Percentiles rank a stretch among this genome's conserved stretches.
These are phyloP conservation scores for Exophiala phaeomuriformis DNA, from an alignment of 2,329 filamentous ascomycete species.

Conservation along the genomic window DNA sequence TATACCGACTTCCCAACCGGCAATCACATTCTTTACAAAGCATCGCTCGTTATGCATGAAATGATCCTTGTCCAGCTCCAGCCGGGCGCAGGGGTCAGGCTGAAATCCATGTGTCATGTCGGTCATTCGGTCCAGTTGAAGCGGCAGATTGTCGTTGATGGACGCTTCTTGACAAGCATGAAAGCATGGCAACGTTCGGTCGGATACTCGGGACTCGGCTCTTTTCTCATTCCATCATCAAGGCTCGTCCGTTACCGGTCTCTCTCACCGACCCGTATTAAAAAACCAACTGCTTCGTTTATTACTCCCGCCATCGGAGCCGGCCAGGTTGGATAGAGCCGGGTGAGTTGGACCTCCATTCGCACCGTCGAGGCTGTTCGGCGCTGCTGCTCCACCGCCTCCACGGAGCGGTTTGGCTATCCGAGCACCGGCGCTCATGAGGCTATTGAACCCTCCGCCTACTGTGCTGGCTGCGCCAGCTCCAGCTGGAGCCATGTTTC, in stretches of 20 bases:
- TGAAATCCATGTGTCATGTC: not conserved
- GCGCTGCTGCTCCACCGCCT: slow-evolving; percentile 36
- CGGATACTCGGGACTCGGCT: too few species aligned
- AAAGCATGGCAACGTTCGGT: not conserved
- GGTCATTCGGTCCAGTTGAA: not conserved
- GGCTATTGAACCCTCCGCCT: slow-evolving; percentile 30
- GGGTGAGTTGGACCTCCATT: slow-evolving; percentile 33
- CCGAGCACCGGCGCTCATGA: slow-evolving; percentile 39
- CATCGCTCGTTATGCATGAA: slow-evolving; percentile 2
- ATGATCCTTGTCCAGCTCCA: too few species aligned
- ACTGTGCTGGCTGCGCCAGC: slow-evolving; percentile 54
- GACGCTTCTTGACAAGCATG: not conserved
- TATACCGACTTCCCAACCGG: too few species aligned
- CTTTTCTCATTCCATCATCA: too few species aligned
- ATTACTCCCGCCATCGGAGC: slow-evolving; percentile 58
- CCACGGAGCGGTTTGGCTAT: slow-evolving; percentile 61
- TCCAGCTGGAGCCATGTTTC: slow-evolving; percentile 58
- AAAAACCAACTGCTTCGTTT: slow-evolving; percentile 56
- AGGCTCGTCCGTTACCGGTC: too few species aligned
- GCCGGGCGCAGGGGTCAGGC: too few species aligned
- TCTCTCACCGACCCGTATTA: slow-evolving; percentile 28
- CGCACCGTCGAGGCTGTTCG: slow-evolving; percentile 24
- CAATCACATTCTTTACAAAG: too few species aligned
- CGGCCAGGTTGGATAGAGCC: slow-evolving; percentile 48
- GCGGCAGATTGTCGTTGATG: not conserved